Conservation (phyloP, 2,329 filamentous ascomycete genomes). For the Dryadomyces quercus-mongolicae region DNA sequence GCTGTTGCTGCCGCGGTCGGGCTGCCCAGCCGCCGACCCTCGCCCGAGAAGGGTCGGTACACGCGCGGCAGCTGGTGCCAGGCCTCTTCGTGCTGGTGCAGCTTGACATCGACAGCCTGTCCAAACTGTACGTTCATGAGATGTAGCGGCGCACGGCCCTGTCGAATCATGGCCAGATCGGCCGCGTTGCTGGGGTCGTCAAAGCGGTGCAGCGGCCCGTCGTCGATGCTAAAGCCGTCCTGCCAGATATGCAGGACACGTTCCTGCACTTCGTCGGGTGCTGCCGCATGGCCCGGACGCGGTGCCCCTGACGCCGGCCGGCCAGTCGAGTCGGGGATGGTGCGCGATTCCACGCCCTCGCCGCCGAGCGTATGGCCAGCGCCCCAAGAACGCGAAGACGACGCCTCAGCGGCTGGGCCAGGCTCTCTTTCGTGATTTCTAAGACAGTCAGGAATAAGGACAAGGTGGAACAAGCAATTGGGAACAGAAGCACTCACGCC, state of each 20-base stretch:
- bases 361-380: conserved; percentile 66
- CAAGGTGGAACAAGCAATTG: conserved; percentile 4
- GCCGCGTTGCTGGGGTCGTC: conserved; percentile 65
- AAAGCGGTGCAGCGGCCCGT: conserved; percentile 65
- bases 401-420: conserved; percentile 25
- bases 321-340: conserved; percentile 49
- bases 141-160: conserved; percentile 63
- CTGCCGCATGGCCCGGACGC: conserved; percentile 18
- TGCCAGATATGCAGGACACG: conserved; percentile 69
- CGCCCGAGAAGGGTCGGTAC: conserved; percentile 63
- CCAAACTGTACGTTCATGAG: conserved; percentile 65
- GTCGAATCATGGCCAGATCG: conserved; percentile 64
- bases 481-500: conserved; percentile 32
- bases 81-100: conserved; percentile 63
- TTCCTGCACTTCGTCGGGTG: conserved; percentile 40
- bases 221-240: conserved; percentile 76
- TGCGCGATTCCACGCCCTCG: conserved; percentile 59
- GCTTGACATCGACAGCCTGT: conserved; percentile 67
- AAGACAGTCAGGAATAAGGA: conserved; percentile 7
- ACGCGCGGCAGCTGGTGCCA: conserved; percentile 62
- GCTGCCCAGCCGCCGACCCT: conserved; percentile 63
- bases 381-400: conserved; percentile 50
- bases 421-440: neutral
- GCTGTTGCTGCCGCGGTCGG: conserved; percentile 39
- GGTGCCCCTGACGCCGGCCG: conserved; percentile 12